phyloP scores from a whole-genome alignment of 495 filamentous ascomycete species.

The Hypomontagnella monticulosa region DNA sequence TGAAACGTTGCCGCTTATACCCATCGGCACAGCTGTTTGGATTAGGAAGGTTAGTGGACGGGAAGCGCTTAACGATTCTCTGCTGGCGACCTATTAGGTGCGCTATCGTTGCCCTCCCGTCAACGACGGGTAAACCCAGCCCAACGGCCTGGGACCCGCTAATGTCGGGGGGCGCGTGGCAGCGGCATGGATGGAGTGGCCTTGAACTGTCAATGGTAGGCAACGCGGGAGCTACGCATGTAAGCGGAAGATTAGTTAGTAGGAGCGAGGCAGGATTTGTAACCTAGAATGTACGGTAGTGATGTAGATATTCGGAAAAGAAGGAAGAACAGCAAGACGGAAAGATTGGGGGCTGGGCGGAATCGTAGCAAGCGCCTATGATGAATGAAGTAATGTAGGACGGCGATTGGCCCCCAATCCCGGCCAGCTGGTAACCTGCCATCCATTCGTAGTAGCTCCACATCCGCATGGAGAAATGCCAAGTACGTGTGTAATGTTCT shows the following conservation, averaged over 20 bases:
- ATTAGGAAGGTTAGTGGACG: conserved; percentile 23
- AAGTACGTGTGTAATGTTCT: not conserved
- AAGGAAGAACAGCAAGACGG: conserved; percentile 1
- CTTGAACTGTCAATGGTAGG: not conserved
- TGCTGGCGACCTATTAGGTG: conserved; percentile 2
- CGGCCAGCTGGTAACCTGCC: conserved; percentile 8
- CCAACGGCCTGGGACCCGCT: conserved; percentile 23
- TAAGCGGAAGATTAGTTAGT: not conserved
- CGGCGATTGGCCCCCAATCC: conserved; percentile 30
- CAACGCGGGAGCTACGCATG: not conserved
- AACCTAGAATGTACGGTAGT: not conserved
- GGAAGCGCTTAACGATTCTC: not conserved
- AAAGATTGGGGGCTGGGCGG: conserved; percentile 19
- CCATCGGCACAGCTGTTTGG: conserved; percentile 13
- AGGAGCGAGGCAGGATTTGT: not conserved
- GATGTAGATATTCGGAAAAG: not conserved
- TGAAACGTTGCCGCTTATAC: conserved; percentile 16
- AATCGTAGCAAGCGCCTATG: conserved; percentile 11
- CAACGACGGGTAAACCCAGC: conserved; percentile 3
- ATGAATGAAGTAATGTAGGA: conserved; percentile 7
- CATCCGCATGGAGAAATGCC: not conserved
- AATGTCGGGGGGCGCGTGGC: conserved; percentile 23
- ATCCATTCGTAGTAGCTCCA: not conserved
- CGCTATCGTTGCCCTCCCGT: not conserved
- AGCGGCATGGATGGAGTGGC: conserved; percentile 1